Conservation (phyloP, 352 stramenopile genomes). For the Saprolegnia diclina region DNA sequence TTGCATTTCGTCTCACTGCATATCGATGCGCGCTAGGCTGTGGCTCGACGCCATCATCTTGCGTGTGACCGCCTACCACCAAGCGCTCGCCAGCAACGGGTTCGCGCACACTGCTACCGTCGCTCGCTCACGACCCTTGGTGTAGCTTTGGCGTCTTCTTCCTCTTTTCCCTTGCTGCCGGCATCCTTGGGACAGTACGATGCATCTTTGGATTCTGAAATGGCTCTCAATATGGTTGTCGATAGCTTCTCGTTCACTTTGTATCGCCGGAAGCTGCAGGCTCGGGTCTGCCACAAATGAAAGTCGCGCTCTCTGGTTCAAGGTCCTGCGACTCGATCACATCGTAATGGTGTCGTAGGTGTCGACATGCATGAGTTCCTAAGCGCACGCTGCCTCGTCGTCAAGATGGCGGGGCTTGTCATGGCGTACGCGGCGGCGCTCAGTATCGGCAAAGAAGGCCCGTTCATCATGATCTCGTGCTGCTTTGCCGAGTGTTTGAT, state of each 20-base stretch:
- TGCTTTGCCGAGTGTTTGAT: slow-evolving; percentile 75
- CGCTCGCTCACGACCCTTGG: neutral
- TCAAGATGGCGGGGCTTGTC: slow-evolving; percentile 66
- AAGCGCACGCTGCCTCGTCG: slow-evolving; percentile 59
- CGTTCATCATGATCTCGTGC: slow-evolving; percentile 86
- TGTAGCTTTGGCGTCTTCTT: slow-evolving; percentile 52
- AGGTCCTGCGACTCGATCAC: neutral
- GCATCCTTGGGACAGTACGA: slow-evolving; percentile 32
- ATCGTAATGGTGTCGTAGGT: slow-evolving; percentile 20
- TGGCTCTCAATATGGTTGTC: too few relatives aligned
- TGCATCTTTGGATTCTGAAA: too few relatives aligned
- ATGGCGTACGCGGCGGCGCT: slow-evolving; percentile 41
- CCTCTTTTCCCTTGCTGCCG: slow-evolving; percentile 44
- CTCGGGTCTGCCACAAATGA: slow-evolving; percentile 74
- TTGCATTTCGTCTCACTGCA: slow-evolving; percentile 54
- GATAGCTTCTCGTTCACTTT: slow-evolving; percentile 41
- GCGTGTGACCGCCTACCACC: slow-evolving; percentile 52
- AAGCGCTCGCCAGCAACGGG: slow-evolving; percentile 44
- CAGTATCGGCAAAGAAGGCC: slow-evolving; percentile 42
- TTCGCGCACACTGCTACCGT: neutral
- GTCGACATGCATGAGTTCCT: slow-evolving; percentile 75
- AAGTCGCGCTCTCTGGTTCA: slow-evolving; percentile 61
- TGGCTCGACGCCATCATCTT: slow-evolving; percentile 27
- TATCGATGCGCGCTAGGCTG: slow-evolving; percentile 1
- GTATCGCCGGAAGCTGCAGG: slow-evolving; percentile 64